These are phyloP conservation scores for Vickermania ingenoplastis DNA, from an alignment of 208 protist genomes.

Conservation along the genomic window DNA sequence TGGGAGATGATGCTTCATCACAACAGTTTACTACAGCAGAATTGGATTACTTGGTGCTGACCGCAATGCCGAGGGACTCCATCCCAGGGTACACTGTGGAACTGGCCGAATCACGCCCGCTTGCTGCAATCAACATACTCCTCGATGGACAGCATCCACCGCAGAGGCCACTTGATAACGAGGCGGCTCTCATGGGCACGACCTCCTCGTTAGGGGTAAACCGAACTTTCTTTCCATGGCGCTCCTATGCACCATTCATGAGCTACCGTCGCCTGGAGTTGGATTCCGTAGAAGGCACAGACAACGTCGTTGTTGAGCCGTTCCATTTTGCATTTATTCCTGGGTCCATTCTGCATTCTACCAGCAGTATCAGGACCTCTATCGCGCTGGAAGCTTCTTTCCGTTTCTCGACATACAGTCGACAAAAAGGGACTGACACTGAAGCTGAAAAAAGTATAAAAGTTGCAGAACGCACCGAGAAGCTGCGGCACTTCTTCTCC, in stretches of 20 bases:
- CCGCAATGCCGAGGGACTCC: background rate
- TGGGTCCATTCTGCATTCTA: conserved; percentile 58
- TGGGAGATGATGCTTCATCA: conserved; percentile 16
- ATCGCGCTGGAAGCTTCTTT: conserved; percentile 41
- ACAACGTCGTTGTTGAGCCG: conserved; percentile 17
- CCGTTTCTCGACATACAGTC: conserved; percentile 47
- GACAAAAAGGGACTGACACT: conserved; percentile 3
- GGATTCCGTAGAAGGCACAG: background rate
- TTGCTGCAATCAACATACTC: conserved; percentile 25
- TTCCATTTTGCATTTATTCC: conserved; percentile 81
- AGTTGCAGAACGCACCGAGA: conserved; percentile 32
- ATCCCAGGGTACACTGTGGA: conserved; percentile 9
- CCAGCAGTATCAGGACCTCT: conserved; percentile 45
- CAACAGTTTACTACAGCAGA: conserved; percentile 27
- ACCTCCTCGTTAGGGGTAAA: background rate
- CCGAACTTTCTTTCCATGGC: conserved; percentile 37
- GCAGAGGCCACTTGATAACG: conserved; percentile 12
- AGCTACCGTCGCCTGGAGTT: conserved; percentile 57
- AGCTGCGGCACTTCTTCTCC: conserved; percentile 46
- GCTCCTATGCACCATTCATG: conserved; percentile 54
- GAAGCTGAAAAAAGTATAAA: conserved; percentile 16
- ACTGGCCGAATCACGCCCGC: conserved; percentile 1
- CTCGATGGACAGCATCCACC: conserved; percentile 50
- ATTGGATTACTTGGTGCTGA: conserved; percentile 69
- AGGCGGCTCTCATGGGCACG: conserved; percentile 40